Percentiles rank a stretch among this genome's conserved stretches.
Evolutionary conservation across 2,329 filamentous ascomycete genomes (phyloP).

Genomic region (Colletotrichum sp.): DNA sequence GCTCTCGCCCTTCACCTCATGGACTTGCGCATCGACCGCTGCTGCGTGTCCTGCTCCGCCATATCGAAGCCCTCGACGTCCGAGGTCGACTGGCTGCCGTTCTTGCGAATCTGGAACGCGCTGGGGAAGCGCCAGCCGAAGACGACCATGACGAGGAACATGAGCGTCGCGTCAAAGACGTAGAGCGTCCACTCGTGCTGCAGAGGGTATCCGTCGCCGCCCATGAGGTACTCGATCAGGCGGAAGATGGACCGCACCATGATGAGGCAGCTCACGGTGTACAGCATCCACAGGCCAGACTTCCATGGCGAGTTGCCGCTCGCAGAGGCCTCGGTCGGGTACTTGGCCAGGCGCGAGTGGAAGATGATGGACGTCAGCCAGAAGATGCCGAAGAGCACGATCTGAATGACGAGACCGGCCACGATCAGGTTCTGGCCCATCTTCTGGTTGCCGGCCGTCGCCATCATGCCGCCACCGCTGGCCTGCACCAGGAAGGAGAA

Average conservation of each 20-base stretch:
- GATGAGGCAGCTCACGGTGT: conserved; percentile 54
- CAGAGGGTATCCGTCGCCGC: conserved; percentile 48
- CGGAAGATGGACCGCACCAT: conserved; percentile 61
- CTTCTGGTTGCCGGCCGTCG: conserved; percentile 25
- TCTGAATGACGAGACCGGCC: conserved; percentile 60
- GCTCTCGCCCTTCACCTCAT: background rate
- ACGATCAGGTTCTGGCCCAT: conserved; percentile 59
- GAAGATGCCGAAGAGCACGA: conserved; percentile 63
- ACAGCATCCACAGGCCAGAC: conserved; percentile 52
- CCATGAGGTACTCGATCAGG: conserved; percentile 60
- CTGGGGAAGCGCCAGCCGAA: conserved; percentile 31
- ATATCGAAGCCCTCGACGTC: conserved; percentile 7
- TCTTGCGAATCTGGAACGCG: conserved; percentile 12
- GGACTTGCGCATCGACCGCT: background rate
- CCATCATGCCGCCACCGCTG: conserved; percentile 43
- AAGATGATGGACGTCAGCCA: conserved; percentile 52
- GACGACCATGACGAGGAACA: conserved; percentile 56
- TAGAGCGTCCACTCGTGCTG: conserved; percentile 66
- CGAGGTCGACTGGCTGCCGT: background rate
- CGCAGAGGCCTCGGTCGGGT: conserved; percentile 21
- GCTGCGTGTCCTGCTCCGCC: background rate
- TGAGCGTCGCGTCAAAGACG: conserved; percentile 59
- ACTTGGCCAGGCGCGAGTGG: conserved; percentile 39
- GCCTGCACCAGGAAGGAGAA: conserved; percentile 57
- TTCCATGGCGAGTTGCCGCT: conserved; percentile 29